Percentiles rank a stretch among this genome's conserved stretches.
phyloP scores from a whole-genome alignment of 2,329 filamentous ascomycete genomes.

The Alternaria tenuissima region DNA sequence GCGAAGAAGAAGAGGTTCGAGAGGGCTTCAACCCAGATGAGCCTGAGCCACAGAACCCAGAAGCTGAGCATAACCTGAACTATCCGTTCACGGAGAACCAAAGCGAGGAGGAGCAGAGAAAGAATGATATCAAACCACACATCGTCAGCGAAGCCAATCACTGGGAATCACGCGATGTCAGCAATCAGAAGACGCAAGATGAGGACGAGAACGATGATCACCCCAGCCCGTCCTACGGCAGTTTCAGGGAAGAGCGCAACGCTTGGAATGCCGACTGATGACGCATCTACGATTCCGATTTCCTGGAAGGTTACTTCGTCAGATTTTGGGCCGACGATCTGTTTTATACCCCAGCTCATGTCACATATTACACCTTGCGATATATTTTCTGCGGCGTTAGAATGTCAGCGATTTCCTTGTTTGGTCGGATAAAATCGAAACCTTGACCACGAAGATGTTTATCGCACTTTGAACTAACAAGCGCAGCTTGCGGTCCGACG shows the following conservation, averaged over 20 bases:
- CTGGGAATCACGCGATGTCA: conserved; percentile 53
- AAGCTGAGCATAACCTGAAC: conserved; percentile 55
- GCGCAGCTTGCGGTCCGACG: background rate
- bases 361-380: conserved; percentile 9
- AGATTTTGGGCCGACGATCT: conserved; percentile 6
- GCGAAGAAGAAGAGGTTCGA: conserved; percentile 60
- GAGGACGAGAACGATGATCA: conserved; percentile 24
- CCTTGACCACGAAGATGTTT: background rate
- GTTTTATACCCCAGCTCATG: conserved; percentile 22
- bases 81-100: conserved; percentile 53
- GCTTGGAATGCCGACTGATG: conserved; percentile 47
- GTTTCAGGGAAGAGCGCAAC: conserved; percentile 54
- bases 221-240: conserved; percentile 51
- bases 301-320: conserved; percentile 1
- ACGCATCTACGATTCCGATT: background rate
- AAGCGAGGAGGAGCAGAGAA: conserved; percentile 44
- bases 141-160: conserved; percentile 54
- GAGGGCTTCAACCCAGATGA: conserved; percentile 64
- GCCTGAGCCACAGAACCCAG: conserved; percentile 53
- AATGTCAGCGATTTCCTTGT: conserved; percentile 1
- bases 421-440: background rate
- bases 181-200: conserved; percentile 19
- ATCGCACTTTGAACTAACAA: background rate
- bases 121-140: conserved; percentile 46
- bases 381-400: conserved; percentile 8